A percentile compares a stretch with the other conserved stretches of the same genome.
These are phyloP conservation scores for Teunomyces gatunensis DNA, from an alignment of 805 yeast species.

Conservation along the genomic window DNA sequence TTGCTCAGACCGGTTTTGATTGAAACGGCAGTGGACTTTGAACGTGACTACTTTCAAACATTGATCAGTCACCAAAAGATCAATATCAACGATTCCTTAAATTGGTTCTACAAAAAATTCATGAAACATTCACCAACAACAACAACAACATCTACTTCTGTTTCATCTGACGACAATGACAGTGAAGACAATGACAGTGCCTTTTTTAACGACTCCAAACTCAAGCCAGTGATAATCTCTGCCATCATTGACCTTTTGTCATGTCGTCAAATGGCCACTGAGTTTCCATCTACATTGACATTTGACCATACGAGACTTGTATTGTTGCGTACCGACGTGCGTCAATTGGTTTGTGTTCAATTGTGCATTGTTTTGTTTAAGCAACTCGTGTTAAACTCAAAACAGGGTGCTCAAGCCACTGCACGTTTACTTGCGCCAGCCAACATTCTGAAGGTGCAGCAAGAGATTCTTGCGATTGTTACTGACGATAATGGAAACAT, in stretches of 20 bases:
- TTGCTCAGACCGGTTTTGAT: slow-evolving; percentile 78
- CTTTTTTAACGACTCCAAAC: slow-evolving; percentile 15
- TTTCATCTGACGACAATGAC: neutral
- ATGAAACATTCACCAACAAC: slow-evolving; percentile 14
- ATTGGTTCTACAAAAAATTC: slow-evolving; percentile 57
- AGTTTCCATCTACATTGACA: slow-evolving; percentile 78
- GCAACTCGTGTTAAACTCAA: slow-evolving; percentile 48
- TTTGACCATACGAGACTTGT: slow-evolving; percentile 82
- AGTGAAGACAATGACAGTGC: slow-evolving; percentile 11
- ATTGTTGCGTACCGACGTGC: slow-evolving; percentile 76
- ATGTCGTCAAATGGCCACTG: slow-evolving; percentile 76
- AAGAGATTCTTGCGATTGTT: slow-evolving; percentile 72
- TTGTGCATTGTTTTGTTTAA: slow-evolving; percentile 71
- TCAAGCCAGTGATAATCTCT: slow-evolving; percentile 42
- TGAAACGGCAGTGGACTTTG: slow-evolving; percentile 86
- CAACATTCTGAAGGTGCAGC: slow-evolving; percentile 51
- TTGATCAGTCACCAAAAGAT: slow-evolving; percentile 54
- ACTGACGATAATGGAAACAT: slow-evolving; percentile 83
- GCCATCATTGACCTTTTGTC: slow-evolving; percentile 65
- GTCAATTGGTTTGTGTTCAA: slow-evolving; percentile 79
- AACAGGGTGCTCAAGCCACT: slow-evolving; percentile 19
- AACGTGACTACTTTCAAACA: slow-evolving; percentile 72
- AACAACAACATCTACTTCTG: neutral
- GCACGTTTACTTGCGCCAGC: slow-evolving; percentile 28
- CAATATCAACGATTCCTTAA: slow-evolving; percentile 56